These are phyloP conservation scores for Penicillium sp. DNA, from an alignment of 2,329 filamentous ascomycete species.

Conservation along the genomic window DNA sequence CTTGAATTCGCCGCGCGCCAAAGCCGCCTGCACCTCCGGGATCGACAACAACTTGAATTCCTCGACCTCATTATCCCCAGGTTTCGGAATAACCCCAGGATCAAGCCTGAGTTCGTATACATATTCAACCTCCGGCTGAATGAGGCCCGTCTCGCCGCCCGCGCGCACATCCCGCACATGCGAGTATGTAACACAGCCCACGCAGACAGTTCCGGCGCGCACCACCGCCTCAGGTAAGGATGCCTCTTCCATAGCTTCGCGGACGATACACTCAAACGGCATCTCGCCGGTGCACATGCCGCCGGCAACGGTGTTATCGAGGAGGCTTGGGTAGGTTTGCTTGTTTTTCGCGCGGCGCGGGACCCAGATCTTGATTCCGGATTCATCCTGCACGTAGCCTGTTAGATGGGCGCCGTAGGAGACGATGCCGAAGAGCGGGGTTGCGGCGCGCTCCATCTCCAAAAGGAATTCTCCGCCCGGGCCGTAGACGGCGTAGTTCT, in stretches of 20 bases:
- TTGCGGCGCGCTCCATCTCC: conserved; percentile 73
- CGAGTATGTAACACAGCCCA: conserved; percentile 78
- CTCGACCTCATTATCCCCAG: conserved; percentile 86
- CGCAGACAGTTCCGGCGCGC: conserved; percentile 55
- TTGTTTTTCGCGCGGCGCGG: conserved; percentile 73
- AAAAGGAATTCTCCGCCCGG: conserved; percentile 59
- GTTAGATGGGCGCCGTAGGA: conserved; percentile 81
- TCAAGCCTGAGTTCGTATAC: conserved; percentile 83
- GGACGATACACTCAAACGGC: conserved; percentile 75
- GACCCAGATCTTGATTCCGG: conserved; percentile 76
- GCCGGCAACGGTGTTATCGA: conserved; percentile 92
- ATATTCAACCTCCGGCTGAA: conserved; percentile 91
- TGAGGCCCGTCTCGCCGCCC: conserved; percentile 74
- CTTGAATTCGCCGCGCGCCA: conserved; percentile 78
- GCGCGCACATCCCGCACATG: conserved; percentile 72
- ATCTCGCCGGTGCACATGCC: conserved; percentile 77
- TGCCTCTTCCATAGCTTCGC: conserved; percentile 88
- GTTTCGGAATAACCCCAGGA: conserved; percentile 64
- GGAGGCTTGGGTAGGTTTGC: conserved; percentile 82
- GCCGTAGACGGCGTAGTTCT: conserved; percentile 75
- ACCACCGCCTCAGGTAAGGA: conserved; percentile 70
- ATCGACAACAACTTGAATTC: conserved; percentile 75
- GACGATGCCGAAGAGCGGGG: conserved; percentile 70
- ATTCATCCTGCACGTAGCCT: conserved; percentile 59
- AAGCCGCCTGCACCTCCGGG: conserved; percentile 67